Conservation (phyloP, 768 basidiomycete species). For the Auricularia cornea region DNA sequence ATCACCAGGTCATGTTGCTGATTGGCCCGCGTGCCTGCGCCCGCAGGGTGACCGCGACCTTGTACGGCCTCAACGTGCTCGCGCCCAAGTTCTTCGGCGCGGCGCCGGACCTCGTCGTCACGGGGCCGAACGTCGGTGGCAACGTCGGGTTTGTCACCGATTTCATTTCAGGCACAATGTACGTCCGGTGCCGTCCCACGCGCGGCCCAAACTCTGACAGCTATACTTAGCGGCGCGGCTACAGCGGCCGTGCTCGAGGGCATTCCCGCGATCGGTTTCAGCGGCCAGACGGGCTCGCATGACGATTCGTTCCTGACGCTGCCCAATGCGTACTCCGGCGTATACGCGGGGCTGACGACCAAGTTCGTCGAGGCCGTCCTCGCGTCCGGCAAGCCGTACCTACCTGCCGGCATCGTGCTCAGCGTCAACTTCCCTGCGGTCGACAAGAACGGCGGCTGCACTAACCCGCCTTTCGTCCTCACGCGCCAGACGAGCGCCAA, state of each 20-base stretch:
- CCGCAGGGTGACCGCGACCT: conserved; percentile 25
- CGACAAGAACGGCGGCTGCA: conserved; percentile 22
- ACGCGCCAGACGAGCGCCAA: conserved; percentile 8
- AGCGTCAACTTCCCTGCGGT: conserved; percentile 44
- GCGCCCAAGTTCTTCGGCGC: conserved; percentile 32
- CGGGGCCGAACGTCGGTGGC: conserved; percentile 37
- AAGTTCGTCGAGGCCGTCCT: conserved; percentile 31
- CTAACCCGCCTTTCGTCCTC: conserved; percentile 33
- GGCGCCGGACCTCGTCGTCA: conserved; percentile 37
- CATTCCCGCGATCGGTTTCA: conserved; percentile 44
- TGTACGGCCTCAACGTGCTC: conserved; percentile 36
- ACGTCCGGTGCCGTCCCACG: conserved; percentile 10
- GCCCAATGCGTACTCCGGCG: conserved; percentile 28
- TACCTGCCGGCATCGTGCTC: conserved; percentile 34
- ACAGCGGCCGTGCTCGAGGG: conserved; percentile 40
- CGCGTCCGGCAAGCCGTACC: conserved; percentile 24
- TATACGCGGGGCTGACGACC: conserved; percentile 37
- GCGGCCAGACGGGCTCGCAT: conserved; percentile 28
- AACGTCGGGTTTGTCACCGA: conserved; percentile 24
- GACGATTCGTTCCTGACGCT: conserved; percentile 46
- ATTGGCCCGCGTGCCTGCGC: not conserved
- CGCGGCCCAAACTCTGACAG: too few relatives aligned
- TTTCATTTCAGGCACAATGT: conserved; percentile 35
- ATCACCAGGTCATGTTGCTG: too few relatives aligned
- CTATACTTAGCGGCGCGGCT: conserved; percentile 35